These are phyloP conservation scores for Stagonosporopsis vannaccii DNA, from an alignment of 2,329 filamentous ascomycete species.

Conservation along the genomic window DNA sequence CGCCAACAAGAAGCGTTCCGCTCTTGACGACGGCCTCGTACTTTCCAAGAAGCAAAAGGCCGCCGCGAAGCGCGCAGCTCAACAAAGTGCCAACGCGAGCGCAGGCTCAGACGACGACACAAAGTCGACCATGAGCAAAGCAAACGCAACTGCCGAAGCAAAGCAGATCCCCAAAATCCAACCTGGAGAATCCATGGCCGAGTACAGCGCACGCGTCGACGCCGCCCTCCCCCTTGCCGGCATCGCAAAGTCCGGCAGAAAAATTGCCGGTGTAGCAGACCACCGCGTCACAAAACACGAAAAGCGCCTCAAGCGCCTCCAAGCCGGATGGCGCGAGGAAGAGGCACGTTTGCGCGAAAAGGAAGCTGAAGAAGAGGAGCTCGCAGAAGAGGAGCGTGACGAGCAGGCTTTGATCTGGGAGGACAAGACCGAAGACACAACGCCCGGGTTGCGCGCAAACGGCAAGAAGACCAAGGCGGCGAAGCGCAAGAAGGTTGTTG, in stretches of 20 bases:
- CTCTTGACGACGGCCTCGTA: slow-evolving; percentile 73
- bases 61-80: slow-evolving; percentile 17
- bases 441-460: slow-evolving; percentile 48
- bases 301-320: slow-evolving; percentile 72
- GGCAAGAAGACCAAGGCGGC: slow-evolving; percentile 62
- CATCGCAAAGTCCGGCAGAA: slow-evolving; percentile 67
- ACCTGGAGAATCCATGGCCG: slow-evolving; percentile 81
- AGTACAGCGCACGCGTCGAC: slow-evolving; percentile 84
- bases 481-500: slow-evolving; percentile 60
- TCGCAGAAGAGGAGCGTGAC: slow-evolving; percentile 68
- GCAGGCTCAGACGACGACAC: slow-evolving; percentile 8
- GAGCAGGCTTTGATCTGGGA: slow-evolving; percentile 69
- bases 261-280: slow-evolving; percentile 70
- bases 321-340: slow-evolving; percentile 64
- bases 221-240: slow-evolving; percentile 79
- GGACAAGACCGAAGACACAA: slow-evolving; percentile 69
- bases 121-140: slow-evolving; percentile 1
- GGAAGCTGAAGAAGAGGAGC: slow-evolving; percentile 78
- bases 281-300: slow-evolving; percentile 79
- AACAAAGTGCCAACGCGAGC: neutral
- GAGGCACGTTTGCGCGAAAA: slow-evolving; percentile 69
- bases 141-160: slow-evolving; percentile 36
- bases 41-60: slow-evolving; percentile 60
- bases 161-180: slow-evolving; percentile 61
- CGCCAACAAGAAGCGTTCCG: slow-evolving; percentile 57